phyloP scores from a whole-genome alignment of 176 grass and related monocot genomes.

The Luzula sylvatica region DNA sequence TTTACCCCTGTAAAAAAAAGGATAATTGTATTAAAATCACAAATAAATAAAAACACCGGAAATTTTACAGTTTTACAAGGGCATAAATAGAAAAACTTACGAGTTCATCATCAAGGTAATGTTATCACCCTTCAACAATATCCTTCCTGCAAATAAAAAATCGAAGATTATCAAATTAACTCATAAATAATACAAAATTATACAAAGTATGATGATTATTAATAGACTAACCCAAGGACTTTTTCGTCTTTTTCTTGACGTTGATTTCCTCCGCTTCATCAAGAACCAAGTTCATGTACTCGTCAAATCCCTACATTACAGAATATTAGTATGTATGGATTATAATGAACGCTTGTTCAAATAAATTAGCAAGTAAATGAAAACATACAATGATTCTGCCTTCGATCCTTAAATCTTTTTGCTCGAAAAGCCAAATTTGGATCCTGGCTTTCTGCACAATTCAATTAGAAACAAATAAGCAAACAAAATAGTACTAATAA shows the following conservation, averaged over 20 bases:
- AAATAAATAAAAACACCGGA: neutral
- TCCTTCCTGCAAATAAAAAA: conserved; percentile 49
- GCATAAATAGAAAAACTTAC: conserved; percentile 33
- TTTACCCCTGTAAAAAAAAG: conserved; percentile 21
- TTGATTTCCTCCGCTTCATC: conserved; percentile 94
- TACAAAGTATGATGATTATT: neutral
- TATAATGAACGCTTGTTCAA: too few relatives aligned
- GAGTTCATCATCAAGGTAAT: conserved; percentile 94
- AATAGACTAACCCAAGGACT: conserved; percentile 47
- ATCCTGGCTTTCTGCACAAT: conserved; percentile 85
- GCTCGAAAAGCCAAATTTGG: conserved; percentile 94
- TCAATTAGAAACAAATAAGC: neutral
- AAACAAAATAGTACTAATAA: neutral
- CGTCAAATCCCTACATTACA: conserved; percentile 77
- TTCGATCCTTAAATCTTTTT: conserved; percentile 91
- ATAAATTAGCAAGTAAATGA: neutral
- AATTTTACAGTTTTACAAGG: neutral
- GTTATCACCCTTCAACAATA: conserved; percentile 93
- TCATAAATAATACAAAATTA: neutral
- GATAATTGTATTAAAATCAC: neutral
- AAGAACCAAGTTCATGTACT: conserved; percentile 98
- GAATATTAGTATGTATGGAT: neutral
- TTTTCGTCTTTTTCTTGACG: conserved; percentile 74
- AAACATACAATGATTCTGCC: conserved; percentile 77
- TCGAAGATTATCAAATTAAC: neutral